Evolutionary conservation across 495 filamentous ascomycete genomes (phyloP), one percentile per base, ranked within the genome.

Genomic region (Elaphomyces granulatus): DNA sequence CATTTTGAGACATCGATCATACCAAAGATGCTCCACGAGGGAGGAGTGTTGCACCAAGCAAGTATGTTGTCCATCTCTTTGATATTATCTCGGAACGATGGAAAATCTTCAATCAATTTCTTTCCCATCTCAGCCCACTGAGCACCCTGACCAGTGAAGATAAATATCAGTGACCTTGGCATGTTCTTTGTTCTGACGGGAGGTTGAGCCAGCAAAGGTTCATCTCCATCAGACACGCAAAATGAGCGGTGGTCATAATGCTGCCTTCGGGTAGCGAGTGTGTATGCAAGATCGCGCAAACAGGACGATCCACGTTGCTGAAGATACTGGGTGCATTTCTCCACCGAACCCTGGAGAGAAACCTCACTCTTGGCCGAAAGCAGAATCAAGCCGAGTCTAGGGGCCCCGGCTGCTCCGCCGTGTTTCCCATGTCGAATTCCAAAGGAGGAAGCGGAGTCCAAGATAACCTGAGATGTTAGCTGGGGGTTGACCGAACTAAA

Each of bases 71-170:
- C 53, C 45, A 60, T 43, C 3, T 4, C 3, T 2, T 39, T 16
- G 2, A 60, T 54, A 20, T 41, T 39, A 0, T 50, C 26, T 1
- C 38, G 40, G 32, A 58, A 57, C 3, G 14, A 4, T 3, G 33
- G 12, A 28, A 45, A 41, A 1, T 32, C 43, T 4, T 34, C 6
- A 12, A 55, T 36, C 1, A 55, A 26, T 8, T 51, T 48, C 12
- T 31, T 41, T 3, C 45, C 45, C 47, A 49, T 49, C 2, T 32
- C 8, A 1, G 34, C 37, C 42, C 51, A 56, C 34, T 56, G 53
- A 3, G 53, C 48, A 2, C 53, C 53, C 39, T 56, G 53, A 0
- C 53, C 53, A 10, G 43, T 54, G 32, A 56, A 56, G 6, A 50
- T 40, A 18, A 54, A 47, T 9, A 19, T 34, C 15, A 46, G 23